phyloP scores from a whole-genome alignment of 1,139 yeast genomes.

The Debaryomycetaceae sp. region DNA sequence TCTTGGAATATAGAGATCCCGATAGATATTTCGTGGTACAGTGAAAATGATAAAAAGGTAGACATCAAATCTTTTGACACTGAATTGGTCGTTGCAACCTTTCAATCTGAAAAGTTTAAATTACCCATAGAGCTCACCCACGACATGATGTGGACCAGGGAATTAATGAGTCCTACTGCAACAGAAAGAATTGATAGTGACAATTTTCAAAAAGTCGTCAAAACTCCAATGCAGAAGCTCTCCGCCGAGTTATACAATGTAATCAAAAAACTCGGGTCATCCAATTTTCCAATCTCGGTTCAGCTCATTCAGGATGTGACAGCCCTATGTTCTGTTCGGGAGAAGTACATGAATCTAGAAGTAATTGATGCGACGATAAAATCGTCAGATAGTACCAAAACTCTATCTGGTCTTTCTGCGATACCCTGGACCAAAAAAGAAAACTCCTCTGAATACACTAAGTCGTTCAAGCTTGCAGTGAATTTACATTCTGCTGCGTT shows the following conservation, averaged over 20 bases:
- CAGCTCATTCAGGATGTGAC: slow-evolving; percentile 30
- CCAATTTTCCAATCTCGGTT: slow-evolving; percentile 27
- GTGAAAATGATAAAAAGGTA: slow-evolving; percentile 18
- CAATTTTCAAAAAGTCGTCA: slow-evolving; percentile 21
- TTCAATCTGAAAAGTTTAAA: slow-evolving; percentile 27
- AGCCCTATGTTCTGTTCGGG: slow-evolving; percentile 25
- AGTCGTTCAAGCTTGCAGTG: not conserved
- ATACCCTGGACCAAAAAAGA: not conserved
- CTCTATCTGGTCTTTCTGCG: not conserved
- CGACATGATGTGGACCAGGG: slow-evolving; percentile 30
- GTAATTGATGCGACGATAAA: slow-evolving; percentile 12
- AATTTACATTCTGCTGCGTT: slow-evolving; percentile 2
- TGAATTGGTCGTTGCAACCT: slow-evolving; percentile 33
- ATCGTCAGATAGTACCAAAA: slow-evolving; percentile 3
- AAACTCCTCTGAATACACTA: not conserved
- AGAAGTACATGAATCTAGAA: slow-evolving; percentile 24
- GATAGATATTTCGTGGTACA: slow-evolving; percentile 15
- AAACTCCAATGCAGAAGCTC: slow-evolving; percentile 18
- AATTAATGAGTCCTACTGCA: slow-evolving; percentile 8
- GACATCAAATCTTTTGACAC: slow-evolving; percentile 26
- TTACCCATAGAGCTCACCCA: slow-evolving; percentile 44
- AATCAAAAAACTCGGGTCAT: slow-evolving; percentile 19
- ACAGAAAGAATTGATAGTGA: slow-evolving; percentile 22
- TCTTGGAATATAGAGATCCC: slow-evolving; percentile 33
- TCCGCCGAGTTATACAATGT: slow-evolving; percentile 20